Conservation (phyloP, 2,329 filamentous ascomycete genomes). For the Podosphaera xanthii region DNA sequence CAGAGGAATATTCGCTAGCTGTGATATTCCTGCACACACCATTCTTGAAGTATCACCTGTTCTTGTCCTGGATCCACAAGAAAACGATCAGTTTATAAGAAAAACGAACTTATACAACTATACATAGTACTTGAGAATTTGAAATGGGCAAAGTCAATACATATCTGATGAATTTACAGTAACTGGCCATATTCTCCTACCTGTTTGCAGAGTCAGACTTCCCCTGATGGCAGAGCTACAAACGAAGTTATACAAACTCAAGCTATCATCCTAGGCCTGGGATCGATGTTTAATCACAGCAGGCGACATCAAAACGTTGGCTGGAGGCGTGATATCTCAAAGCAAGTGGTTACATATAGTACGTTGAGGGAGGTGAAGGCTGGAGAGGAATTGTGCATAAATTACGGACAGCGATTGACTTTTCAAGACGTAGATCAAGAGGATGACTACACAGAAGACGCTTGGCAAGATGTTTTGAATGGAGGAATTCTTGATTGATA, state of each 20-base stretch:
- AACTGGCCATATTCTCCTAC: conserved; percentile 15
- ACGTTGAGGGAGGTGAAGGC: conserved; percentile 24
- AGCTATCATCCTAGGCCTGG: conserved; percentile 30
- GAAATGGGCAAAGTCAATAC: background rate
- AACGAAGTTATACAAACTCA: conserved; percentile 19
- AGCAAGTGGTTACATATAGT: conserved; percentile 24
- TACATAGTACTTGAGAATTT: conserved; percentile 23
- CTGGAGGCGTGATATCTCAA: conserved; percentile 26
- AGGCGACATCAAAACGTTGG: conserved; percentile 27
- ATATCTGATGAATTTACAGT: conserved; percentile 4
- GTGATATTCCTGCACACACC: conserved; percentile 23
- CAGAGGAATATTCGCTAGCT: conserved; percentile 27
- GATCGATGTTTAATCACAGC: conserved; percentile 36
- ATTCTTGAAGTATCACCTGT: conserved; percentile 29
- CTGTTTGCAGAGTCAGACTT: conserved; percentile 9
- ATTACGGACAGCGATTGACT: conserved; percentile 17
- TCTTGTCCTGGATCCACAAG: conserved; percentile 23
- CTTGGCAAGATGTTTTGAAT: conserved; percentile 10
- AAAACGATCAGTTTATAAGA: conserved; percentile 25
- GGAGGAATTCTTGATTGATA: conserved; percentile 9
- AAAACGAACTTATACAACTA: conserved; percentile 30
- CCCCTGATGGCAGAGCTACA: conserved; percentile 1
- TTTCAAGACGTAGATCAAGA: conserved; percentile 17
- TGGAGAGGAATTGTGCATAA: conserved; percentile 31
- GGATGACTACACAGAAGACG: conserved; percentile 8